Conservation (phyloP, 371 early-diverging fungal species). For the Smittium mucronatum region DNA sequence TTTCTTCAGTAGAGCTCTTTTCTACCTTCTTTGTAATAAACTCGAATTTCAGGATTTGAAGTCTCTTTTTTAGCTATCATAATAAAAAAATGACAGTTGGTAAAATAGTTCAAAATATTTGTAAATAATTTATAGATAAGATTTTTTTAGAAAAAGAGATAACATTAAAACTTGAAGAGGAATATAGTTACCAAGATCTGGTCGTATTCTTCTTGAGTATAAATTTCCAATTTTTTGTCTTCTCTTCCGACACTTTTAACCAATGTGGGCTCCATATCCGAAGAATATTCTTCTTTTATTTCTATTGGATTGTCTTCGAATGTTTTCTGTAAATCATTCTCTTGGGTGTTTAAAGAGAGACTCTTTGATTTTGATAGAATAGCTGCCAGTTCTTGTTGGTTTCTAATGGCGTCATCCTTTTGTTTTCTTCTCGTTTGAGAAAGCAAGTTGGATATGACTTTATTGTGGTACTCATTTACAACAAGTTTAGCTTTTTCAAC, state of each 20-base stretch:
- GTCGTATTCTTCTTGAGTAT: neutral
- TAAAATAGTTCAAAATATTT: neutral
- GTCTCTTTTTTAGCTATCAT: neutral
- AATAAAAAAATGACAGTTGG: neutral
- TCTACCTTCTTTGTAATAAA: neutral
- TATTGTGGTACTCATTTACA: slow-evolving; percentile 37
- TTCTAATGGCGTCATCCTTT: slow-evolving; percentile 49
- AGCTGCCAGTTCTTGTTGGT: slow-evolving; percentile 48
- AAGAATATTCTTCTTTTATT: neutral
- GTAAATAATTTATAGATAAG: too few relatives aligned
- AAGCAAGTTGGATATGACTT: slow-evolving; percentile 45
- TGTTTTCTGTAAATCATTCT: neutral
- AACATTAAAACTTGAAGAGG: neutral
- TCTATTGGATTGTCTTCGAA: too few relatives aligned
- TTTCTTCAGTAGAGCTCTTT: neutral
- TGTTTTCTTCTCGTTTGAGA: slow-evolving; percentile 50
- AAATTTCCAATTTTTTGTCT: neutral
- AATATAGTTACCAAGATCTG: neutral
- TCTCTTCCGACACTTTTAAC: neutral
- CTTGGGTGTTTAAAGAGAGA: neutral
- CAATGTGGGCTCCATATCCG: slow-evolving; percentile 1
- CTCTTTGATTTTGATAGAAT: slow-evolving; percentile 21
- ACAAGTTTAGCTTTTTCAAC: slow-evolving; percentile 67
- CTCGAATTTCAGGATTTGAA: neutral
- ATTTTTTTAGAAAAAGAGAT: too few relatives aligned